phyloP scores from a whole-genome alignment of 2,329 filamentous ascomycete species.

The Ophiostoma australiae region DNA sequence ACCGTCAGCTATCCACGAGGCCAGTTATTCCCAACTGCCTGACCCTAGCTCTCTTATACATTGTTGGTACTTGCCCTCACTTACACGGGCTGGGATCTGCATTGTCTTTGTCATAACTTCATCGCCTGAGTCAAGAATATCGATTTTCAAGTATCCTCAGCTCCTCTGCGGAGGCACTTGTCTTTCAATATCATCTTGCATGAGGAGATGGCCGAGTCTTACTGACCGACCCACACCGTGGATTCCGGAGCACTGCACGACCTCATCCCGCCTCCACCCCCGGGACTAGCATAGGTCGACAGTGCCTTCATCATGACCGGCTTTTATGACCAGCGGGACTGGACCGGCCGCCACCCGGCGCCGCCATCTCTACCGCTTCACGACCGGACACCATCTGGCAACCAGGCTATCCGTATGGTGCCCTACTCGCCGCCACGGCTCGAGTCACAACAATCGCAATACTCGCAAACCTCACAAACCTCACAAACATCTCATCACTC shows the following conservation, averaged over 20 bases:
- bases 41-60: not conserved
- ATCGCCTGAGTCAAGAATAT: not conserved
- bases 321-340: slow-evolving; percentile 14
- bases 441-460: slow-evolving; percentile 27
- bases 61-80: not conserved
- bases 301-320: slow-evolving; percentile 18
- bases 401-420: slow-evolving; percentile 43
- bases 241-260: not conserved
- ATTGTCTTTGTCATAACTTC: not conserved
- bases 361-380: slow-evolving; percentile 37
- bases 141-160: not conserved
- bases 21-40: not conserved
- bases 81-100: not conserved
- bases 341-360: slow-evolving; percentile 28
- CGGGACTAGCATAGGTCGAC: not conserved
- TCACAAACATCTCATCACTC: slow-evolving; percentile 1
- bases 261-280: not conserved
- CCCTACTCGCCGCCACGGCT: slow-evolving; percentile 45
- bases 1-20: not conserved
- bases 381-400: slow-evolving; percentile 39
- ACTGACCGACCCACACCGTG: slow-evolving; percentile 21
- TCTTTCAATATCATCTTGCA: slow-evolving; percentile 9
- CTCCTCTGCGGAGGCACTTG: not conserved
- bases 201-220: slow-evolving; percentile 24
- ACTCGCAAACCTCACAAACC: slow-evolving; percentile 1